These are phyloP conservation scores for Trifolium dubium DNA, from an alignment of 306 rosid genomes.

Conservation along the genomic window DNA sequence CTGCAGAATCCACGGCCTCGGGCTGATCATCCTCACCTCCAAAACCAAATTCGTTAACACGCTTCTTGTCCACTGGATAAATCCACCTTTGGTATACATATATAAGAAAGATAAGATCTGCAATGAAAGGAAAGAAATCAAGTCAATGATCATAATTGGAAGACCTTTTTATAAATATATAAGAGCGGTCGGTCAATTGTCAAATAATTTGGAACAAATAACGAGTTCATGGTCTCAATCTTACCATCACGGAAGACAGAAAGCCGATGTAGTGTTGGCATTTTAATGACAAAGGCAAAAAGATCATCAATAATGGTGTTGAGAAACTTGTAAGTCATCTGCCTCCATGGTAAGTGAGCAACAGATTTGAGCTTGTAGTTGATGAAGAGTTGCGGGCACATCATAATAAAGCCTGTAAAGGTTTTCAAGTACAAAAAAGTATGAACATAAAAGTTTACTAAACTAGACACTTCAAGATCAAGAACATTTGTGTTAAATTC, in stretches of 20 bases:
- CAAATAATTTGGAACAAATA: conserved; percentile 18
- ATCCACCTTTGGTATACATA: conserved; percentile 87
- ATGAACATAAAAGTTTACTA: conserved; percentile 17
- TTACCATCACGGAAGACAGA: conserved; percentile 99
- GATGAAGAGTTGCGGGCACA: conserved; percentile 98
- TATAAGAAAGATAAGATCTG: conserved; percentile 94
- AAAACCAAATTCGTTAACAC: conserved; percentile 92
- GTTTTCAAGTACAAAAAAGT: conserved; percentile 40
- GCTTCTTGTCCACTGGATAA: conserved; percentile 94
- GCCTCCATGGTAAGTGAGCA: conserved; percentile 99
- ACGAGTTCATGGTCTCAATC: conserved; percentile 37
- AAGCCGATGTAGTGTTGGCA: conserved; percentile 94
- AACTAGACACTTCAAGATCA: conserved; percentile 21
- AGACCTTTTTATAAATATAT: background rate
- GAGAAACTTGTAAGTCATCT: conserved; percentile 99
- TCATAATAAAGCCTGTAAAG: conserved; percentile 89
- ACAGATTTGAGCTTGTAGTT: conserved; percentile 98
- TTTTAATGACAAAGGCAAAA: conserved; percentile 96
- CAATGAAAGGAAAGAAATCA: conserved; percentile 45
- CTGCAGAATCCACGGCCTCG: conserved; percentile 49
- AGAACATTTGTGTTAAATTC: conserved; percentile 2
- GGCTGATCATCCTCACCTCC: conserved; percentile 75
- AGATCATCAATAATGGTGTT: conserved; percentile 98
- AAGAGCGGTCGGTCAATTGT: background rate
- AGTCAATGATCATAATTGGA: background rate